A percentile compares a stretch with the other conserved stretches of the same genome.
phyloP scores from a whole-genome alignment of 2,329 filamentous ascomycete species.

The Colletotrichum orchidophilum region DNA sequence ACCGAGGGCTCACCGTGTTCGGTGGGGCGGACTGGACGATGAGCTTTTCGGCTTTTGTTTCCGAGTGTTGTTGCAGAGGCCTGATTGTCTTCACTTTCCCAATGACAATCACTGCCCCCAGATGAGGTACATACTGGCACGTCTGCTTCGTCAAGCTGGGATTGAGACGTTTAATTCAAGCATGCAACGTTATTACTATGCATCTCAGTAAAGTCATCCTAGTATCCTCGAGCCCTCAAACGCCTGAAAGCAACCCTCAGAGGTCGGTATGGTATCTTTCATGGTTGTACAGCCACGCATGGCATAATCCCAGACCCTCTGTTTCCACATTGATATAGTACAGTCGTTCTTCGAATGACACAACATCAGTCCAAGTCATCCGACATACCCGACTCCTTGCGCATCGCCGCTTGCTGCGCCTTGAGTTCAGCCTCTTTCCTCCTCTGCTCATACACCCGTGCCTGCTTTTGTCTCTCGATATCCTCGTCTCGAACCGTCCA shows the following conservation, averaged over 20 bases:
- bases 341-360: not conserved
- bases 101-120: not conserved
- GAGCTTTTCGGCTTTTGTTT: not conserved
- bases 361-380: not conserved
- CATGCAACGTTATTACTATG: too few species aligned
- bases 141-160: not conserved
- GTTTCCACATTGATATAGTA: slow-evolving; percentile 14
- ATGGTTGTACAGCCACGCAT: slow-evolving; percentile 11
- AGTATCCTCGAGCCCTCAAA: not conserved
- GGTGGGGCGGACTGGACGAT: not conserved
- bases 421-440: slow-evolving; percentile 53
- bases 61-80: not conserved
- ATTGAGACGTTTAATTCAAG: not conserved
- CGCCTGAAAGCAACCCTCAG: slow-evolving; percentile 21
- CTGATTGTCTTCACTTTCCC: too few species aligned
- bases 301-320: not conserved
- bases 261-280: slow-evolving; percentile 26
- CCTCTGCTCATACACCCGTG: slow-evolving; percentile 45
- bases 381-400: slow-evolving; percentile 57
- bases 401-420: slow-evolving; percentile 57
- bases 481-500: slow-evolving; percentile 62
- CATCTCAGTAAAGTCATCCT: not conserved
- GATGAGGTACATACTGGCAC: not conserved
- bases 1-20: not conserved
- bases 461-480: slow-evolving; percentile 52